Evolutionary conservation across 192 early-diverging fungal genomes (phyloP).

Genomic region (Physocladia obscura): DNA sequence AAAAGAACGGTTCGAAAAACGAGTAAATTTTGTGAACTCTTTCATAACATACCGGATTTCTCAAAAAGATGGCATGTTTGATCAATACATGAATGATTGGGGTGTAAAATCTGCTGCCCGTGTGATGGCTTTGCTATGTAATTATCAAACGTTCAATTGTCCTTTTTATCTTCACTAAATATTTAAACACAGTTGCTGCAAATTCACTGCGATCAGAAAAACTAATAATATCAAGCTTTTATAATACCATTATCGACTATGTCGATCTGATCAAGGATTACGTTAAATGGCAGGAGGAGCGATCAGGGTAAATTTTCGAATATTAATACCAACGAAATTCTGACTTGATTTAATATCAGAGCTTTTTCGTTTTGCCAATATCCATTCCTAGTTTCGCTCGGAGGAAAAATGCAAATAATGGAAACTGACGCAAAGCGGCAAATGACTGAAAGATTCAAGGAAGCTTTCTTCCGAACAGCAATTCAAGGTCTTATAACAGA

Average conservation of each 20-base stretch:
- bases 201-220: conserved; percentile 61
- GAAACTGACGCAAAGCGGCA: conserved; percentile 44
- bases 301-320: conserved; percentile 39
- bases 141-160: conserved; percentile 24
- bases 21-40: conserved; percentile 78
- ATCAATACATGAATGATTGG: conserved; percentile 82
- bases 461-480: conserved; percentile 48
- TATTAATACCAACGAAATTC: background rate
- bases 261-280: conserved; percentile 48
- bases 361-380: conserved; percentile 59
- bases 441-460: conserved; percentile 46
- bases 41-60: conserved; percentile 81
- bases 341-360: background rate
- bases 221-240: conserved; percentile 75
- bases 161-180: conserved; percentile 4
- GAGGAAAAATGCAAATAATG: conserved; percentile 58
- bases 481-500: conserved; percentile 45
- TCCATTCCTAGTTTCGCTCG: conserved; percentile 56
- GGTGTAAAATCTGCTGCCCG: conserved; percentile 77
- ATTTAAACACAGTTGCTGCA: conserved; percentile 58
- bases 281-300: conserved; percentile 50
- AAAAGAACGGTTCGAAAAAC: conserved; percentile 61
- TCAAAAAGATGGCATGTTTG: conserved; percentile 51
- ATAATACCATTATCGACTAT: conserved; percentile 71
- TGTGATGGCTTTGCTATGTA: conserved; percentile 86